Percentiles rank a stretch among this genome's conserved stretches.
Evolutionary conservation across 2,329 filamentous ascomycete genomes (phyloP).

Genomic region (Chaetoscypha palmicola): DNA sequence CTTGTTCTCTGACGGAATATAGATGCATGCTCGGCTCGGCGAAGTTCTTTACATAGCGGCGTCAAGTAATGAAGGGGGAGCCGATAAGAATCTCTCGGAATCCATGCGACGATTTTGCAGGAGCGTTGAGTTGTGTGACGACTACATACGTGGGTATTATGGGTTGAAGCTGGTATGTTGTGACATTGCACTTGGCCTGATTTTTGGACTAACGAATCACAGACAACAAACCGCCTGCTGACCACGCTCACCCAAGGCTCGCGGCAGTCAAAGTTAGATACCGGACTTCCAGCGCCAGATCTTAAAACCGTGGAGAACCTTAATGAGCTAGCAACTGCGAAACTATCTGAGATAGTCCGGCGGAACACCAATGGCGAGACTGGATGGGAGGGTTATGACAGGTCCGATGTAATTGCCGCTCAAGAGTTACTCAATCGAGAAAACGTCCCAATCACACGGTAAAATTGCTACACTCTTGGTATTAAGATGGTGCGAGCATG

Average conservation of each 20-base stretch:
- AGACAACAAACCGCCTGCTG: constrained; percentile 37
- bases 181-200: background rate
- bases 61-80: constrained; percentile 35
- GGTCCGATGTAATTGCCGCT: constrained; percentile 64
- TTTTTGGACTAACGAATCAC: constrained; percentile 20
- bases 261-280: constrained; percentile 41
- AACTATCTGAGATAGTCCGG: constrained; percentile 70
- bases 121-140: constrained; percentile 87
- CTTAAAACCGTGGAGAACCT: constrained; percentile 56
- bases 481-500: constrained; percentile 7
- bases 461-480: constrained; percentile 8
- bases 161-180: constrained; percentile 69
- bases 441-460: constrained; percentile 25
- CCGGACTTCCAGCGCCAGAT: constrained; percentile 45
- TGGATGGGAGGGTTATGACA: constrained; percentile 66
- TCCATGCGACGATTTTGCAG: constrained; percentile 39
- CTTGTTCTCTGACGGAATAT: constrained; percentile 14
- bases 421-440: constrained; percentile 40
- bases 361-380: constrained; percentile 52
- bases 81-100: constrained; percentile 54
- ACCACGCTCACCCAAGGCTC: constrained; percentile 32
- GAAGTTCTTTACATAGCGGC: constrained; percentile 73
- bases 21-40: constrained; percentile 82
- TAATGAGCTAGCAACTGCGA: constrained; percentile 64
- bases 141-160: constrained; percentile 88